Evolutionary conservation across 2,329 filamentous ascomycete genomes (phyloP).

Genomic region (Periconia macrospinosa): DNA sequence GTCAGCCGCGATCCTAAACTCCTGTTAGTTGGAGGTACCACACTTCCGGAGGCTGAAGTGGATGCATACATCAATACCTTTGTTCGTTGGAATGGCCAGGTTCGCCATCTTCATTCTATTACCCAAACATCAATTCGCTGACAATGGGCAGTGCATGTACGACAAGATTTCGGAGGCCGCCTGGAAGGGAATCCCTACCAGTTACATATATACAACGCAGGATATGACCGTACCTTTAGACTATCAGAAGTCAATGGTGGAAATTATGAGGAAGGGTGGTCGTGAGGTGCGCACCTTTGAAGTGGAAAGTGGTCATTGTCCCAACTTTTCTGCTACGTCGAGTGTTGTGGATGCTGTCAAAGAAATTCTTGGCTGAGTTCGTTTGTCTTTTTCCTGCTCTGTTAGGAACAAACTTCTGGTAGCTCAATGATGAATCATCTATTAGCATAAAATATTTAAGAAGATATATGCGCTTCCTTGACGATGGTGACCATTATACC

Average conservation of each 20-base stretch:
- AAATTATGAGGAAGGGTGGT: conserved; percentile 1
- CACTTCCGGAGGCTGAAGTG: background rate
- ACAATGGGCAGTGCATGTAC: conserved; percentile 2
- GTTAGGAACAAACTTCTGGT: too few relatives aligned
- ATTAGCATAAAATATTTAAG: too few relatives aligned
- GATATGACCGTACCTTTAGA: background rate
- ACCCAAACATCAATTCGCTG: too few relatives aligned
- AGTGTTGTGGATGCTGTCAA: too few relatives aligned
- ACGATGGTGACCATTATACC: too few relatives aligned
- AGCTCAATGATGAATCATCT: too few relatives aligned
- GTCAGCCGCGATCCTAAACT: background rate
- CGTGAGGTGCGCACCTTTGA: conserved; percentile 3
- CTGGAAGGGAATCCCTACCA: background rate
- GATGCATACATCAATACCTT: background rate
- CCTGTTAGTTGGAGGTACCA: background rate
- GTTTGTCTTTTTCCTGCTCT: too few relatives aligned
- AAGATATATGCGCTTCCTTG: too few relatives aligned
- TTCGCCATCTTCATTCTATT: too few relatives aligned
- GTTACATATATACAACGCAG: background rate
- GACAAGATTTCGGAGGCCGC: background rate
- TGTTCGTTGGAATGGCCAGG: conserved; percentile 2
- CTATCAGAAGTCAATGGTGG: conserved; percentile 3
- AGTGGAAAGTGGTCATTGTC: conserved; percentile 15
- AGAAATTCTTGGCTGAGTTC: too few relatives aligned
- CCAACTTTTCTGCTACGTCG: conserved; percentile 6